Conservation (phyloP, 139 green algal genomes). For the Mesotaenium endlicherianum region DNA sequence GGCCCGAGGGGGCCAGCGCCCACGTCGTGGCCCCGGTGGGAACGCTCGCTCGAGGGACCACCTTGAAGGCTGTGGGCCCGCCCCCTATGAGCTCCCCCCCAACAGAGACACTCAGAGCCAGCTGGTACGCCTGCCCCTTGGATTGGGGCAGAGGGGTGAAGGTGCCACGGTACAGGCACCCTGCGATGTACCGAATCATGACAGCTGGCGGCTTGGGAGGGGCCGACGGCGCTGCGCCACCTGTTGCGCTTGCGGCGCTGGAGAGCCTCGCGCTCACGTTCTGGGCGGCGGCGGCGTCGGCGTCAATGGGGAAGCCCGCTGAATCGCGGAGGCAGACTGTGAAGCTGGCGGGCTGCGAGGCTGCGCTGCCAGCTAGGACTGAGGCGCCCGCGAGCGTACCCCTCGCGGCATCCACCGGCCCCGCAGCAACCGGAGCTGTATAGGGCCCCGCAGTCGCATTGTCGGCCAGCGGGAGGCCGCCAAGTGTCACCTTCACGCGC, state of each 20-base stretch:
- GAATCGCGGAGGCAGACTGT: background rate
- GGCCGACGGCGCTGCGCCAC: no score
- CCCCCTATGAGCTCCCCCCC: background rate
- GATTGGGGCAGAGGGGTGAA: background rate
- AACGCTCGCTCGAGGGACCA: background rate
- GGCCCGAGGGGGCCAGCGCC: background rate
- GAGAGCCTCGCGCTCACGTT: background rate
- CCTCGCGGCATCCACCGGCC: background rate
- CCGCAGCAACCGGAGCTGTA: background rate
- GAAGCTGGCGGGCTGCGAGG: background rate
- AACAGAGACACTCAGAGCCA: background rate
- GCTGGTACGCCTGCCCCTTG: background rate
- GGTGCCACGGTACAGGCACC: conserved; percentile 6
- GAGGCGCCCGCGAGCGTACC: background rate
- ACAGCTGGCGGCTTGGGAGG: no score
- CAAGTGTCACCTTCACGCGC: background rate
- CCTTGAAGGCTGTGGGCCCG: background rate
- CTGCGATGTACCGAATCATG: background rate
- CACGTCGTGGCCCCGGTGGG: background rate
- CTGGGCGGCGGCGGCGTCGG: background rate
- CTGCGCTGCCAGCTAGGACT: background rate
- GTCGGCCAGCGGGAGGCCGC: background rate
- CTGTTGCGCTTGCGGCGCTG: background rate
- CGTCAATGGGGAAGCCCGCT: conserved; percentile 14
- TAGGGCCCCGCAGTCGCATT: background rate